Base-by-base conservation (phyloP, 2,329 filamentous ascomycete species). In the Xylaria arbuscula region DNA sequence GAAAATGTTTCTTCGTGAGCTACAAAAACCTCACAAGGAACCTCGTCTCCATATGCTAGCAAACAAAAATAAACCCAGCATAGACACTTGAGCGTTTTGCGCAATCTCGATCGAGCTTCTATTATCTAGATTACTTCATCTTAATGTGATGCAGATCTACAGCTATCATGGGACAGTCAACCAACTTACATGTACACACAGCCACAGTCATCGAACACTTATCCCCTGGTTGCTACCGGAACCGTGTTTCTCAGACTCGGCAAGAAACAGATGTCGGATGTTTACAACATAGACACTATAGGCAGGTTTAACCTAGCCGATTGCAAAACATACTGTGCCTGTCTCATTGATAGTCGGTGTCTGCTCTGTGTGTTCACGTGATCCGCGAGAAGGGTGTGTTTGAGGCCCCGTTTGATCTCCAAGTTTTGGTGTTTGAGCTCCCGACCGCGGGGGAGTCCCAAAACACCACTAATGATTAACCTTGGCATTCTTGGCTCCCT, bases 341-440 rank as follows among this genome's bases (percentile, higher is more conserved):
- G 11, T 57, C 55, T 24, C 22, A n/a, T 45, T 11, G 19, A 19
- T 42, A n/a, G 28, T 28, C 11, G n/a, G 17, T 11, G 24, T 57
- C 28, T 5, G 4, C 2, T 40, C 22, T 58, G 17, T 36, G 19
- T 7, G 15, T 13, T 55, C 62, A 69, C 63, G 67, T 69, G 62
- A 69, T 45, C 34, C 10, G 50, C 19, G 24, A 42, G 32, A 3
- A n/a, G 36, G 40, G 22, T 28, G 28, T 47, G 70, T 72, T 66
- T 69, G 64, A 71, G 59, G 6, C 51, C 59, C 61, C 62, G 70
- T 72, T 72, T 72, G 71, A 72, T 72, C 67, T 68, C 64, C 47
- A 19, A 53, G 7, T 38, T 54, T 61, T 65, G 42, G 38, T 22
- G 68, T 71, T 66, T 68, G 68, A 67, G 68, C n/a, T 51, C 47